Base-by-base conservation (phyloP, 345 rosid species). In the Erysimum cheiranthoides region DNA sequence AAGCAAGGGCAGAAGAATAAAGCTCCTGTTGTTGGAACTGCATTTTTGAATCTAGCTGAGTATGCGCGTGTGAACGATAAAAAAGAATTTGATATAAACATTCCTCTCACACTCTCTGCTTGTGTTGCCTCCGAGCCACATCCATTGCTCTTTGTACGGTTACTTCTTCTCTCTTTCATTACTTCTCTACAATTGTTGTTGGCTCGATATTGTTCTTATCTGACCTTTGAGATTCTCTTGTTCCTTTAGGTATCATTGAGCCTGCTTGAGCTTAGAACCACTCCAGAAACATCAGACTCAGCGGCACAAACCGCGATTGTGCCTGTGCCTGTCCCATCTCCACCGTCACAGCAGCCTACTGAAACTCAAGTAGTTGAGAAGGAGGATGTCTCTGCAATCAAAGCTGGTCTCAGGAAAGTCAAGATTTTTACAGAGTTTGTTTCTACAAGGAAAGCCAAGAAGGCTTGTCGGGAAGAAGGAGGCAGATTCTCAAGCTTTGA, bases 261-360 rank as follows among this genome's bases (percentile, higher is more conserved):
- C 80, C 68, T 92, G 45, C 67, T 88, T 86, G 93, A 95, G 79
- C 69, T 95, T 51, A 86, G 97, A 78, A 81, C 92, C 69, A 80
- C 86, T 61, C 84, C 83, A 56, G 97, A 85, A 72, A 68, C 76
- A 45, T 51, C 73, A 0, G 95, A 87, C 52, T 69, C 86, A 0
- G 76, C 71, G 2, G 79, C 80, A 16, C 89, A 85, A 77, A 81
- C 83, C 39, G 87, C 87, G 2, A 51, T 90, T 36, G 84, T 90
- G 35, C 91, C 84, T 50, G 13, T 50, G 12, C 54, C 51, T 47
- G 84, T 89, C 58, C 90, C 83, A 5, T 70, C 82, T 73, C 59
- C 81, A 46, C 35, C 32, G 9, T 71, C 83, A 40, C 83, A 76
- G 51, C 62, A 54, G 32, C 72, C 82, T 30, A 58, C 1, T 28